phyloP scores from a whole-genome alignment of 805 yeast species.

The Metschnikowia kunwiensis region DNA sequence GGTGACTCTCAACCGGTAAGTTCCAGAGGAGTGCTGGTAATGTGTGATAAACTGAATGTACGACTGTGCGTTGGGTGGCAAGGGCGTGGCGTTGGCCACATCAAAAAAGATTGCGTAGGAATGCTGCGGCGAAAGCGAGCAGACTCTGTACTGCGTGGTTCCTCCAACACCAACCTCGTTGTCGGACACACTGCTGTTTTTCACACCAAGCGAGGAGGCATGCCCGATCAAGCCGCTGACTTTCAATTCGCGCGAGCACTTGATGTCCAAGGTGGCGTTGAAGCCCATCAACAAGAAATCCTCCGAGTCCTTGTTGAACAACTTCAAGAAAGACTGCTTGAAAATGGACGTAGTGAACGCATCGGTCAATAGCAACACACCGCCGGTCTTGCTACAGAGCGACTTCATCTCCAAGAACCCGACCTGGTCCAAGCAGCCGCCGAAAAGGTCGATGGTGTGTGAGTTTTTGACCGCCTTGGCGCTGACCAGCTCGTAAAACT shows the following conservation, averaged over 20 bases:
- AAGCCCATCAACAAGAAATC: constrained; percentile 87
- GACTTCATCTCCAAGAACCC: constrained; percentile 93
- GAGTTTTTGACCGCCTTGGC: constrained; percentile 66
- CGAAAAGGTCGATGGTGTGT: constrained; percentile 85
- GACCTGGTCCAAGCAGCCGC: constrained; percentile 94
- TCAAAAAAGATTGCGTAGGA: constrained; percentile 90
- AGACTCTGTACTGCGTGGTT: constrained; percentile 82
- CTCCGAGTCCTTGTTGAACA: constrained; percentile 82
- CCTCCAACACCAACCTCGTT: constrained; percentile 94
- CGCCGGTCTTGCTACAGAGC: constrained; percentile 83
- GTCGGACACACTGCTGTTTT: constrained; percentile 78
- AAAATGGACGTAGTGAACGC: constrained; percentile 93
- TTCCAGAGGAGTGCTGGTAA: constrained; percentile 94
- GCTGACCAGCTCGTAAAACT: constrained; percentile 74
- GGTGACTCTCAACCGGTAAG: constrained; percentile 85
- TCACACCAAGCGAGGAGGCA: constrained; percentile 69
- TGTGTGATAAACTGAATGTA: constrained; percentile 83
- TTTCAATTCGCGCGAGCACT: constrained; percentile 83
- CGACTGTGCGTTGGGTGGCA: constrained; percentile 47
- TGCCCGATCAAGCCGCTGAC: constrained; percentile 93
- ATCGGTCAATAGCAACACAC: constrained; percentile 82
- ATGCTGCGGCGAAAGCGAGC: constrained; percentile 81
- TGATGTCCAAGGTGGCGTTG: constrained; percentile 83
- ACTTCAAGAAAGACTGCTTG: constrained; percentile 84
- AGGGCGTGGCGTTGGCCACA: constrained; percentile 48